Evolutionary conservation across 2,329 filamentous ascomycete genomes (phyloP).

Genomic region (Lomentospora prolificans): DNA sequence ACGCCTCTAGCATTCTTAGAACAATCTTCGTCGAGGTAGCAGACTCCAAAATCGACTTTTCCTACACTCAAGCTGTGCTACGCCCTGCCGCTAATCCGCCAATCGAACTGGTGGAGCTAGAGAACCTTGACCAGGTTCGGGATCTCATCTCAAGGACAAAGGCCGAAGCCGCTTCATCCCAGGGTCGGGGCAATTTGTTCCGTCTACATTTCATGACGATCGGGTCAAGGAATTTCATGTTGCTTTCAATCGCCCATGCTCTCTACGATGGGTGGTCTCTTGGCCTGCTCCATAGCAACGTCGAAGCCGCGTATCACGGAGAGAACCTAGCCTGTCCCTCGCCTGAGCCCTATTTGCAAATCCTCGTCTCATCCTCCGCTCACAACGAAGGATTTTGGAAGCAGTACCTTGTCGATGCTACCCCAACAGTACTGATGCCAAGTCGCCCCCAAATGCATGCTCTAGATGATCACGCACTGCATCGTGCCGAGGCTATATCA

Average conservation of each 20-base stretch:
- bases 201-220: slow-evolving; percentile 35
- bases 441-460: background rate
- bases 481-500: slow-evolving; percentile 2
- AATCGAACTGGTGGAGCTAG: slow-evolving; percentile 17
- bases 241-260: slow-evolving; percentile 73
- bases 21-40: slow-evolving; percentile 62
- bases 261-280: slow-evolving; percentile 88
- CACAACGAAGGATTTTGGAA: slow-evolving; percentile 54
- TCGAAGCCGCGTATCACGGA: slow-evolving; percentile 53
- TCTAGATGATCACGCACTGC: background rate
- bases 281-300: slow-evolving; percentile 59
- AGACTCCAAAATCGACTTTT: slow-evolving; percentile 41
- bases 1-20: slow-evolving; percentile 59
- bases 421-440: slow-evolving; percentile 23
- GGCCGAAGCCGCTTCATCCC: slow-evolving; percentile 22
- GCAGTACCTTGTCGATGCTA: slow-evolving; percentile 47
- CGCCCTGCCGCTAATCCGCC: slow-evolving; percentile 15
- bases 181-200: slow-evolving; percentile 31
- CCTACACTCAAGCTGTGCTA: slow-evolving; percentile 40
- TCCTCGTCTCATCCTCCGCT: background rate
- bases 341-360: slow-evolving; percentile 40
- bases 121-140: slow-evolving; percentile 22
- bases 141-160: slow-evolving; percentile 27
- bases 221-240: slow-evolving; percentile 28
- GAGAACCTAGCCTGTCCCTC: slow-evolving; percentile 29